Conservation (phyloP, 1,284 basidiomycete genomes). For the Phaffia rhodozyma region DNA sequence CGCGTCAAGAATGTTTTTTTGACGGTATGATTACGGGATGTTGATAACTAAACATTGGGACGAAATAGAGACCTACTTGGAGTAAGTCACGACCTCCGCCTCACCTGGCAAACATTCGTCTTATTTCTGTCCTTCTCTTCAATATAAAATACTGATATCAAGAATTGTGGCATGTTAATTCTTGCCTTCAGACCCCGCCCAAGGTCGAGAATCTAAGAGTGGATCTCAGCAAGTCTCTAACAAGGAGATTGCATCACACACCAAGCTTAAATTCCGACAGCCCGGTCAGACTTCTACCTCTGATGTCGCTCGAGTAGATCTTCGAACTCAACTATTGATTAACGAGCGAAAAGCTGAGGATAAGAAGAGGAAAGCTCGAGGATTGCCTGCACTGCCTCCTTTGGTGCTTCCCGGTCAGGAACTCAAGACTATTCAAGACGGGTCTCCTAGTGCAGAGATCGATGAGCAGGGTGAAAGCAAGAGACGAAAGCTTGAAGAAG, state of each 20-base stretch:
- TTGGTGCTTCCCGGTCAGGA: slow-evolving; percentile 19
- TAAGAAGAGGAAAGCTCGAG: slow-evolving; percentile 79
- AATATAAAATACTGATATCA: neutral
- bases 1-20: neutral
- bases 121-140: neutral
- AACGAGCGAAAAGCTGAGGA: slow-evolving; percentile 74
- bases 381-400: slow-evolving; percentile 39
- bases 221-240: slow-evolving; percentile 80
- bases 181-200: slow-evolving; percentile 26
- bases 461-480: slow-evolving; percentile 52
- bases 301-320: slow-evolving; percentile 65
- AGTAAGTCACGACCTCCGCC: neutral
- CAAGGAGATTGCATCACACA: slow-evolving; percentile 81
- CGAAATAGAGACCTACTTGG: slow-evolving; percentile 14
- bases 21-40: neutral
- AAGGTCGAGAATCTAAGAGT: slow-evolving; percentile 46
- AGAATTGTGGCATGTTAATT: neutral
- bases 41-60: too few relatives aligned
- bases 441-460: slow-evolving; percentile 19
- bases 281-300: slow-evolving; percentile 63
- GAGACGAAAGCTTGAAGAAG: slow-evolving; percentile 68
- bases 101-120: neutral
- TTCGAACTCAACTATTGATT: slow-evolving; percentile 63
- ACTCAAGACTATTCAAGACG: slow-evolving; percentile 35
- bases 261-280: slow-evolving; percentile 91